Evolutionary conservation across 805 yeast genomes (phyloP).

Genomic region (Candida nonsorbophila): DNA sequence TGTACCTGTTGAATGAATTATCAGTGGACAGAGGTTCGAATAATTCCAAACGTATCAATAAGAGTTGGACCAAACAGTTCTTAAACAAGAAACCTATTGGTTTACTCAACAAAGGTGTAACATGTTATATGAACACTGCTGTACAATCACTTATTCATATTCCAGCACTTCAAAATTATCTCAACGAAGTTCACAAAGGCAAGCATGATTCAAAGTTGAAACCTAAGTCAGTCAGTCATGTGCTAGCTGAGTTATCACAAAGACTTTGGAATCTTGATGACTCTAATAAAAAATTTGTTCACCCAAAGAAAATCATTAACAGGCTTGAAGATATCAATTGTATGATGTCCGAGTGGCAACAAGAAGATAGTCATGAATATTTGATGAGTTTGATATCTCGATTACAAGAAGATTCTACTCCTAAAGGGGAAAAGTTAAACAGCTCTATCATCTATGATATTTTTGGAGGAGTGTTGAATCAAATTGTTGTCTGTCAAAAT

Average conservation of each 20-base stretch:
- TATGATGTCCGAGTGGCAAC: conserved; percentile 97
- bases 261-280: conserved; percentile 64
- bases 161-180: conserved; percentile 84
- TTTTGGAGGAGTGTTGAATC: conserved; percentile 87
- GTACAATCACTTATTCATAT: conserved; percentile 86
- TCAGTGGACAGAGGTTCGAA: conserved; percentile 61
- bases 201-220: conserved; percentile 43
- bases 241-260: conserved; percentile 61
- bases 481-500: conserved; percentile 73
- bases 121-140: conserved; percentile 95
- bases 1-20: conserved; percentile 56
- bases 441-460: conserved; percentile 84
- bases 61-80: conserved; percentile 63
- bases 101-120: conserved; percentile 84
- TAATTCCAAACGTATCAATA: conserved; percentile 51
- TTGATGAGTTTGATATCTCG: conserved; percentile 87
- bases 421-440: conserved; percentile 80
- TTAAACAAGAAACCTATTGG: conserved; percentile 61
- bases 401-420: conserved; percentile 88
- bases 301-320: conserved; percentile 69
- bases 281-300: conserved; percentile 43
- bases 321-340: conserved; percentile 82
- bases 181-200: conserved; percentile 57
- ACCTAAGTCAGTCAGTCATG: conserved; percentile 57
- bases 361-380: conserved; percentile 96